Conservation (phyloP, 768 basidiomycete genomes). For the Galerina marginata region DNA sequence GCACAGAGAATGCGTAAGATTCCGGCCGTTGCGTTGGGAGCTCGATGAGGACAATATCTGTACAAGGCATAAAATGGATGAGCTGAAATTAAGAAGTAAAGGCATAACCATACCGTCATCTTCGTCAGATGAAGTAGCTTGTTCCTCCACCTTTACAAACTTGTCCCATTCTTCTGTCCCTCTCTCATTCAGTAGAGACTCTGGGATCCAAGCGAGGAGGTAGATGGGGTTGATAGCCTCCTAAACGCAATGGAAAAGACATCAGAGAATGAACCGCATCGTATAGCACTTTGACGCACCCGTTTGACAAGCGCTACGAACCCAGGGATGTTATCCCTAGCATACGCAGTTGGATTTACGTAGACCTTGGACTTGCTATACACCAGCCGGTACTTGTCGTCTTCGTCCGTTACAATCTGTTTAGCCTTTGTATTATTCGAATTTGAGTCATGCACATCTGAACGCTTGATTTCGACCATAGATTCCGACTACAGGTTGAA, state of each 20-base stretch:
- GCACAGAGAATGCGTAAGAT: conserved; percentile 95
- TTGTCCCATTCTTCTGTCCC: conserved; percentile 89
- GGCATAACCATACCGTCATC: conserved; percentile 62
- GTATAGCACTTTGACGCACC: conserved; percentile 41
- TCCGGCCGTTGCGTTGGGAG: conserved; percentile 84
- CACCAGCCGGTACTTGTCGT: conserved; percentile 75
- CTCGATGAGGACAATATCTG: conserved; percentile 87
- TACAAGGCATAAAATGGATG: neutral
- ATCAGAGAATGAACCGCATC: neutral
- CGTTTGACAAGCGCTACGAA: conserved; percentile 92
- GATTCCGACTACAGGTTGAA: conserved; percentile 49
- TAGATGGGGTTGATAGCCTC: conserved; percentile 79
- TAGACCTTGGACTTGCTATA: conserved; percentile 96
- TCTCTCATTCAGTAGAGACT: conserved; percentile 80
- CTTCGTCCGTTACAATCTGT: conserved; percentile 36
- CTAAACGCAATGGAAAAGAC: conserved; percentile 39
- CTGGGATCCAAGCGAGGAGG: conserved; percentile 93
- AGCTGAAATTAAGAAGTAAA: conserved; percentile 11
- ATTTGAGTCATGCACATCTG: conserved; percentile 32
- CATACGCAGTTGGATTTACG: conserved; percentile 91
- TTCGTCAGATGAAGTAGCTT: conserved; percentile 60
- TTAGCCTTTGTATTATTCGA: conserved; percentile 1
- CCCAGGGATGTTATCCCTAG: conserved; percentile 92
- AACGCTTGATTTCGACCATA: conserved; percentile 79
- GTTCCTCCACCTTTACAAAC: conserved; percentile 85